phyloP scores from a whole-genome alignment of 257 asterid species.

The Knoxia roxburghii region DNA sequence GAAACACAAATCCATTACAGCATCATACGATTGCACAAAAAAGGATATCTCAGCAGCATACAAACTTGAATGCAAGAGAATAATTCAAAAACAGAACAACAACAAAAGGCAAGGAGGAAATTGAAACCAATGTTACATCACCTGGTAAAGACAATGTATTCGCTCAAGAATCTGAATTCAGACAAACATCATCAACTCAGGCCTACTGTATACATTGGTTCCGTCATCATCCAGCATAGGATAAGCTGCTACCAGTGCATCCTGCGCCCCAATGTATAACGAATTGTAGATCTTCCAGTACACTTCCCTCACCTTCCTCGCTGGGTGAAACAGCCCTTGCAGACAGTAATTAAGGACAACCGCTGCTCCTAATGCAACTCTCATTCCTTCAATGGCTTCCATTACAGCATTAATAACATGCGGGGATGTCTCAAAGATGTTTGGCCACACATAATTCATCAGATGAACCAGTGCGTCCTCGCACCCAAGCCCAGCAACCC shows the following conservation, averaged over 20 bases:
- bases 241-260: slow-evolving; percentile 80
- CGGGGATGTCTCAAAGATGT: slow-evolving; percentile 84
- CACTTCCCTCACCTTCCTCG: slow-evolving; percentile 87
- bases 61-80: too few relatives aligned
- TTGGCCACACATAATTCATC: slow-evolving; percentile 86
- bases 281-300: slow-evolving; percentile 91
- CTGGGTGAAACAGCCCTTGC: slow-evolving; percentile 90
- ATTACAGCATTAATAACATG: slow-evolving; percentile 84
- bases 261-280: slow-evolving; percentile 80
- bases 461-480: slow-evolving; percentile 81
- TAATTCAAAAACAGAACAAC: too few relatives aligned
- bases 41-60: too few relatives aligned
- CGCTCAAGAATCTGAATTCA: slow-evolving; percentile 23
- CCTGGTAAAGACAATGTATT: too few relatives aligned
- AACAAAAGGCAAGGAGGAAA: too few relatives aligned
- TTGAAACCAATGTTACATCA: too few relatives aligned
- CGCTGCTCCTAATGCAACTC: slow-evolving; percentile 85
- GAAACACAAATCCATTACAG: too few relatives aligned
- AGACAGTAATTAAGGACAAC: slow-evolving; percentile 71
- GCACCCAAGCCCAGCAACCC: slow-evolving; percentile 88
- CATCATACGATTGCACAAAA: too few relatives aligned
- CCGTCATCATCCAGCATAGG: slow-evolving; percentile 75
- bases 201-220: slow-evolving; percentile 52
- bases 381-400: slow-evolving; percentile 96
- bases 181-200: slow-evolving; percentile 67